Conservation (phyloP, 371 early-diverging fungal species). For the Apophysomyces elegans region DNA sequence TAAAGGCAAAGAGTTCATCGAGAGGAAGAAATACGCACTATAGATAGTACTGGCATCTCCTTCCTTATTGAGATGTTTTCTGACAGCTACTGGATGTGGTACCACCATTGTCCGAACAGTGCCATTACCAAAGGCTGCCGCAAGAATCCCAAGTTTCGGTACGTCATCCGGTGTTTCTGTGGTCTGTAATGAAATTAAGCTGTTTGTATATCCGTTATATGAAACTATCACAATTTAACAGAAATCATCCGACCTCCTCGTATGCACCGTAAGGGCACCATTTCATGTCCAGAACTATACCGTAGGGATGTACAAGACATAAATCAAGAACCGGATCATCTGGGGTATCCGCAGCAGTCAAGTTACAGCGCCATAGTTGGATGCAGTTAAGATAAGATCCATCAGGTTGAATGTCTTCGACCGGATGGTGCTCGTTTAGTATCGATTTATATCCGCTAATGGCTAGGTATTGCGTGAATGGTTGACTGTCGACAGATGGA, state of each 20-base stretch:
- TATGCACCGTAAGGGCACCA: constrained; percentile 64
- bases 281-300: constrained; percentile 54
- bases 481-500: constrained; percentile 25
- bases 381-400: constrained; percentile 37
- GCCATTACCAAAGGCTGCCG: constrained; percentile 62
- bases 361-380: constrained; percentile 58
- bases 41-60: constrained; percentile 23
- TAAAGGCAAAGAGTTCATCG: no score
- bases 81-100: constrained; percentile 57
- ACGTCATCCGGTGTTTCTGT: neutral
- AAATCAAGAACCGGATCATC: constrained; percentile 47
- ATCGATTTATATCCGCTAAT: constrained; percentile 57
- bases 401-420: constrained; percentile 32
- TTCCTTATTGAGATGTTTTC: constrained; percentile 1
- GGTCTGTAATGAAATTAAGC: neutral
- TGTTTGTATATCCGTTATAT: neutral
- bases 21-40: constrained; percentile 24
- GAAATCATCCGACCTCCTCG: constrained; percentile 31
- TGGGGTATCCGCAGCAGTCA: constrained; percentile 20
- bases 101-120: constrained; percentile 53
- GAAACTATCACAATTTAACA: neutral
- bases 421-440: constrained; percentile 43
- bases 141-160: constrained; percentile 61
- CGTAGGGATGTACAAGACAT: constrained; percentile 63
- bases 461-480: constrained; percentile 59